A percentile compares a stretch with the other conserved stretches of the same genome.
Evolutionary conservation across 2,329 filamentous ascomycete species (phyloP).

Genomic region (Magnaporthiopsis rhizophila): DNA sequence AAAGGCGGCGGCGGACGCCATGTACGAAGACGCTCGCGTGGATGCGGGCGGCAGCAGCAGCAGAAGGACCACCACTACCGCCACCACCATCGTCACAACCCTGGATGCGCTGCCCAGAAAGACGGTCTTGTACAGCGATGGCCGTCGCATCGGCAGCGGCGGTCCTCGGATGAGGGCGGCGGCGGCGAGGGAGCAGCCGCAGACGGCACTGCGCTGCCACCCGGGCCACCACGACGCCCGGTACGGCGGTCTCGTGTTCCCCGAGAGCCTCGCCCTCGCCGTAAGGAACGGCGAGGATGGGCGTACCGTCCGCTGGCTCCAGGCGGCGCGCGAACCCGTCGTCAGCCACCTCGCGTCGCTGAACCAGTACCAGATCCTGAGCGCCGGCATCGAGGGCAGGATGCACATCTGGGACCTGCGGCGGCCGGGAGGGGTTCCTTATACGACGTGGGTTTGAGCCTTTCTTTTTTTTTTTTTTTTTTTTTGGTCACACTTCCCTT

Average conservation of each 20-base stretch:
- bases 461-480: too few relatives aligned
- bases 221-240: background rate
- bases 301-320: constrained; percentile 15
- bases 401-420: constrained; percentile 53
- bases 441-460: background rate
- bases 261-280: background rate
- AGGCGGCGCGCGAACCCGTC: constrained; percentile 30
- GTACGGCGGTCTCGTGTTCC: constrained; percentile 1
- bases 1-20: too few relatives aligned
- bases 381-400: constrained; percentile 38
- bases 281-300: background rate
- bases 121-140: background rate
- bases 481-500: too few relatives aligned
- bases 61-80: constrained; percentile 1
- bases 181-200: background rate
- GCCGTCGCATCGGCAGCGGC: too few relatives aligned
- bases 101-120: too few relatives aligned
- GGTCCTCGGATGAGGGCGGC: too few relatives aligned
- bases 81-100: background rate
- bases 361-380: constrained; percentile 41
- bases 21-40: background rate
- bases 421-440: background rate
- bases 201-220: constrained; percentile 1
- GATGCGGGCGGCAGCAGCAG: background rate
- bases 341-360: constrained; percentile 37